phyloP scores from a whole-genome alignment of 352 stramenopile species.

The Thalassiosira sp. region DNA sequence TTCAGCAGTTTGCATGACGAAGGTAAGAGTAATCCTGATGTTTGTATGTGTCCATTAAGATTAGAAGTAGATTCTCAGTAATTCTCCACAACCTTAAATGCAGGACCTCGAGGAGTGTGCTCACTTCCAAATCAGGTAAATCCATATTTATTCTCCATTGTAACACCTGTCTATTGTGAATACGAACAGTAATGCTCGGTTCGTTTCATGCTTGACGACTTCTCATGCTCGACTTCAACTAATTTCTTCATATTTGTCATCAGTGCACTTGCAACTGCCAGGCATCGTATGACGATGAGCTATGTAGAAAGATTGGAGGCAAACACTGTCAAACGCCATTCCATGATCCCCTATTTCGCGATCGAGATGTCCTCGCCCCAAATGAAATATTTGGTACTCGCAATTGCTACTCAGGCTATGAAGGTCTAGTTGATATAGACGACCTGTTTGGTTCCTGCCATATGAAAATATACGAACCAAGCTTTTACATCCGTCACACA shows the following conservation, averaged over 20 bases:
- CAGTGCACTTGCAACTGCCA: constrained; percentile 44
- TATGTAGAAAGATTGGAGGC: constrained; percentile 53
- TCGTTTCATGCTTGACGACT: constrained; percentile 1
- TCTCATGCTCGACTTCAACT: background rate
- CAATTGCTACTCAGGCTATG: constrained; percentile 91
- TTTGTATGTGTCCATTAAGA: constrained; percentile 88
- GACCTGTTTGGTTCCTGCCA: constrained; percentile 92
- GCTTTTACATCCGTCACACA: constrained; percentile 50
- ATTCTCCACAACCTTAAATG: constrained; percentile 83
- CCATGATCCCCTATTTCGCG: constrained; percentile 71
- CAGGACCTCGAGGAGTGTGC: constrained; percentile 83
- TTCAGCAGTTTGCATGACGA: constrained; percentile 80
- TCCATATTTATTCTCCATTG: constrained; percentile 2
- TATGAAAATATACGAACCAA: constrained; percentile 92
- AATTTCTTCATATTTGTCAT: background rate
- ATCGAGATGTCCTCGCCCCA: constrained; percentile 65
- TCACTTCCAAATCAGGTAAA: constrained; percentile 83
- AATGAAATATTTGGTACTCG: constrained; percentile 91
- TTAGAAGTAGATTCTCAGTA: constrained; percentile 90
- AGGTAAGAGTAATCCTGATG: constrained; percentile 73
- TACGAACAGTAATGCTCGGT: too few relatives aligned
- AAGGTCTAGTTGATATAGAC: constrained; percentile 89
- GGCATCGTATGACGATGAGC: constrained; percentile 27
- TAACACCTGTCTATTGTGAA: background rate
- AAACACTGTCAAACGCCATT: constrained; percentile 51